Percentiles rank a stretch among this genome's conserved stretches.
phyloP scores from a whole-genome alignment of 2,329 filamentous ascomycete species.

The Calonectria leucothoes region DNA sequence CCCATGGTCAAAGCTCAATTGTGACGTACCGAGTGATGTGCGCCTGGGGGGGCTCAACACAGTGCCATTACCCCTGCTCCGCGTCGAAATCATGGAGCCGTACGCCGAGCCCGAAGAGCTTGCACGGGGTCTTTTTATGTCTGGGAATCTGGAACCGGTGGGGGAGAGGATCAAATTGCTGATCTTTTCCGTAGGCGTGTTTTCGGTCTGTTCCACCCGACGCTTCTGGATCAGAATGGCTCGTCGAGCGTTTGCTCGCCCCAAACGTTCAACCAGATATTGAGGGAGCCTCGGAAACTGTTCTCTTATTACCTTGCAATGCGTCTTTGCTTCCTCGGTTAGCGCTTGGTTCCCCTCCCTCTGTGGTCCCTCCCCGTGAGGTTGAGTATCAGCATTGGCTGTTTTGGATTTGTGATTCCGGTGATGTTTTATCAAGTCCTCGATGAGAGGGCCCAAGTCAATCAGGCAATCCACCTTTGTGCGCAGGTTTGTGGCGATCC shows the following conservation, averaged over 20 bases:
- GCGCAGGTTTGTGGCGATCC: background rate
- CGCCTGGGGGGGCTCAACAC: background rate
- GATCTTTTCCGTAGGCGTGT: background rate
- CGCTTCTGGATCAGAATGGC: background rate
- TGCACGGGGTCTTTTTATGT: background rate
- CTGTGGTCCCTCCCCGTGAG: background rate
- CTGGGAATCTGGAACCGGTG: background rate
- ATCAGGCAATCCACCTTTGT: constrained; percentile 1
- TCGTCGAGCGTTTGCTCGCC: background rate
- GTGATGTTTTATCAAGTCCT: background rate
- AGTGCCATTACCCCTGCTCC: background rate
- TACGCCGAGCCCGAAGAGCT: background rate
- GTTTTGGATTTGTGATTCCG: background rate
- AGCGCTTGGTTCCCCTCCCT: background rate
- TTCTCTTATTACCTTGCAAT: background rate
- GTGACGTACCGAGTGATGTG: background rate
- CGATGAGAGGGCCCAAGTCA: background rate
- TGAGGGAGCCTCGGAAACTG: background rate
- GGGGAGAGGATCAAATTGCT: background rate
- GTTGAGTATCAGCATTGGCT: background rate
- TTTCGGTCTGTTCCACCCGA: background rate
- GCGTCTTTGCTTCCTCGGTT: background rate
- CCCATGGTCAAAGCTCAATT: constrained; percentile 1
- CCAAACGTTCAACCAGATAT: background rate
- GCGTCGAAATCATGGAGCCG: background rate